phyloP scores from a whole-genome alignment of 2,329 filamentous ascomycete genomes.

The Pseudocercospora ulei region DNA sequence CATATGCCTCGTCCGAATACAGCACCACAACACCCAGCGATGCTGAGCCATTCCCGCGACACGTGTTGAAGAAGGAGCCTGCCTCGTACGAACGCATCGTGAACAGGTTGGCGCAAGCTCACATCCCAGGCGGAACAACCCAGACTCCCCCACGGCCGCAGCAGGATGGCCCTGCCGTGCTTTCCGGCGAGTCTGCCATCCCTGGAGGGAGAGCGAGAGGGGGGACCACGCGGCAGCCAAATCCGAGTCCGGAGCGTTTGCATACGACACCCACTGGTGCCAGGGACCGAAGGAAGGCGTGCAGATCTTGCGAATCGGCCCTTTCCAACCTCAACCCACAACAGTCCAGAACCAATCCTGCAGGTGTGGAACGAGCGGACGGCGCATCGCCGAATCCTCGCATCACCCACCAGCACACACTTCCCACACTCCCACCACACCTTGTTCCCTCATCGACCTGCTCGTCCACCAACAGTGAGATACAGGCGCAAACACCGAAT shows the following conservation, averaged over 20 bases:
- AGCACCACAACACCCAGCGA: conserved; percentile 19
- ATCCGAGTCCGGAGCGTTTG: conserved; percentile 6
- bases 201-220: neutral
- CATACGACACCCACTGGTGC: neutral
- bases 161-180: conserved; percentile 1
- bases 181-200: neutral
- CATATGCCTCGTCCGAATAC: conserved; percentile 27
- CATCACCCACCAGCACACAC: neutral
- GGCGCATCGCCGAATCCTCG: neutral
- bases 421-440: conserved; percentile 13
- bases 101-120: neutral
- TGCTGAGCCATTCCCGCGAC: conserved; percentile 8
- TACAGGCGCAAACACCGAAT: too few relatives aligned
- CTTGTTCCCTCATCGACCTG: conserved; percentile 10
- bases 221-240: conserved; percentile 13
- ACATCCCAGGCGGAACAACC: too few relatives aligned
- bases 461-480: conserved; percentile 5
- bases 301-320: conserved; percentile 10
- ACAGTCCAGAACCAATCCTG: neutral
- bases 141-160: neutral
- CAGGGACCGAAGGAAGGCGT: neutral
- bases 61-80: conserved; percentile 20
- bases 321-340: neutral
- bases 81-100: conserved; percentile 23
- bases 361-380: too few relatives aligned